Evolutionary conservation across 202 grass and related monocot species (phyloP), one percentile per base, ranked within the genome.

Genomic region (Thinopyrum obtusiflorum): DNA sequence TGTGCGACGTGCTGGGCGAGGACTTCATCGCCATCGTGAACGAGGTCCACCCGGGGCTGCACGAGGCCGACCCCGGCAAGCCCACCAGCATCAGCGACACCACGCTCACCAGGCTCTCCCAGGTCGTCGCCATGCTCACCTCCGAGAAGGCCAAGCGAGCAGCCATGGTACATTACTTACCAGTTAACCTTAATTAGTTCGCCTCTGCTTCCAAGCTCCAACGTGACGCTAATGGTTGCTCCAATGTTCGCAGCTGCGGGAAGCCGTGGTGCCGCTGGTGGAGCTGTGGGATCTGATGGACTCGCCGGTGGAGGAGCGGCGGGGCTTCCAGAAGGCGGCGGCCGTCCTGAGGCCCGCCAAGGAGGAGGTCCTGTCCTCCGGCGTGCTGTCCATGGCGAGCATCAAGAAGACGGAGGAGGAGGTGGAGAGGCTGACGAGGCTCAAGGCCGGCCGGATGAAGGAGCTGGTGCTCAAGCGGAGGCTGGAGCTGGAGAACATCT

Each of bases 391-490:
- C 15, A 37, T 91, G 7, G 82, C 80, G 15, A 89, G 74, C 61
- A 92, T 95, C 44, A 89, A 89, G 86, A 92, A 87, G 93, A 90
- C 83, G 18, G 93, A 90, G 71, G 86, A 83, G 47, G 93, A 92
- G 47, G 90, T 95, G 9, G 93, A 92, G 53, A 87, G 86, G 78
- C 68, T 95, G 68, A 90, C 70, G 80, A 87, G 89, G 79, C 81
- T 92, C 61, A 92, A 92, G 83, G 90, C 90, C 20, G 81, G 93
- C 35, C 87, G 93, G 85, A 89, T 95, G 90, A 95, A 95, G 89
- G 93, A 95, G 82, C 83, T 95, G 10, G 88, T 95, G 76, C 81
- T 95, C 49, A 95, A 90, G 86, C 86, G 68, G 61, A 86, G 93
- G 81, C 82, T 86, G 53, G 93, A 92, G 71, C 81, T 95, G 51